Conservation (phyloP, 768 basidiomycete genomes). For the Mycena galopus region DNA sequence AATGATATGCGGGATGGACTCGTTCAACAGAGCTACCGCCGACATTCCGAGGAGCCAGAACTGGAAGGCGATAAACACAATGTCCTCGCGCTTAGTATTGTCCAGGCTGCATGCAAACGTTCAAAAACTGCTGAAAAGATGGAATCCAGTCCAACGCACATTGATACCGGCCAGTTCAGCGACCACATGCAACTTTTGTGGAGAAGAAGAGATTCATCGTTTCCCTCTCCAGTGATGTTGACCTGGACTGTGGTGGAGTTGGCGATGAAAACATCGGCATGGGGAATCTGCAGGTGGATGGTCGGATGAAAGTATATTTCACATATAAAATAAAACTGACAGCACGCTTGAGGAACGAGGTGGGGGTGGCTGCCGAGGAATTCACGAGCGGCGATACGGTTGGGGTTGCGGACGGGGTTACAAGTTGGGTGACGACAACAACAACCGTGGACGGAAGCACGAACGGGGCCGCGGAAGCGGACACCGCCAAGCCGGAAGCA, state of each 20-base stretch:
- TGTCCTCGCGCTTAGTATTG: constrained; percentile 83
- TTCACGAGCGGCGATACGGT: not conserved
- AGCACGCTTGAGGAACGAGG: not conserved
- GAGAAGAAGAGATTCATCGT: constrained; percentile 48
- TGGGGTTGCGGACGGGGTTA: not conserved
- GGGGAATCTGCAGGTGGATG: constrained; percentile 7
- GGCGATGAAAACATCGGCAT: constrained; percentile 35
- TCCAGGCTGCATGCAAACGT: constrained; percentile 60
- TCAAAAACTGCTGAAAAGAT: not conserved
- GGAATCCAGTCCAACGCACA: constrained; percentile 57
- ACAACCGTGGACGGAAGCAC: not conserved
- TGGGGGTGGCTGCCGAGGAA: not conserved
- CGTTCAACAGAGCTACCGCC: constrained; percentile 76
- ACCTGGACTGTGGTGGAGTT: constrained; percentile 38
- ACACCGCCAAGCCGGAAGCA: constrained; percentile 9
- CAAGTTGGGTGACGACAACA: constrained; percentile 12
- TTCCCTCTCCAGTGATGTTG: constrained; percentile 51
- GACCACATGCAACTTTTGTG: constrained; percentile 66
- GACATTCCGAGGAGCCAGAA: constrained; percentile 88
- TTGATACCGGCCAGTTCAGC: constrained; percentile 77
- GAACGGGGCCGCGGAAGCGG: constrained; percentile 15
- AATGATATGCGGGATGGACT: constrained; percentile 85
- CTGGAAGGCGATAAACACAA: constrained; percentile 83
- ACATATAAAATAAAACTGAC: not conserved
- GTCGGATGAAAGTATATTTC: not conserved